phyloP scores from a whole-genome alignment of 345 rosid species.

The Draba incana region DNA sequence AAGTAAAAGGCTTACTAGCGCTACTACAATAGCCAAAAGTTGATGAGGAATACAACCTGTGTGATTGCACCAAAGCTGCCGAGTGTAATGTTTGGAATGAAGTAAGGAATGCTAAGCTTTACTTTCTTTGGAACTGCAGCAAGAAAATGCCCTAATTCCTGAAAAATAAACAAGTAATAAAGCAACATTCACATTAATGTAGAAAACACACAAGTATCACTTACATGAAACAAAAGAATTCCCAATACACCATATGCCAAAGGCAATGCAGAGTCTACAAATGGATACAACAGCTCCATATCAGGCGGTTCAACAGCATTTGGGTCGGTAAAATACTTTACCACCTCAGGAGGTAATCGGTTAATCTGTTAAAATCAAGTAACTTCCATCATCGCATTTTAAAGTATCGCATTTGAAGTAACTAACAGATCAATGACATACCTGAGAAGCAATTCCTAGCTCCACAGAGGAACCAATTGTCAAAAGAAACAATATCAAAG shows the following conservation, averaged over 20 bases:
- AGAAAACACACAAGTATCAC: slow-evolving; percentile 26
- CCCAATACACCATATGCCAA: slow-evolving; percentile 92
- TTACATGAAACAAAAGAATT: slow-evolving; percentile 87
- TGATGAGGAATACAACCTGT: slow-evolving; percentile 54
- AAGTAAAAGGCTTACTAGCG: background rate
- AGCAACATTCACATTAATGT: background rate
- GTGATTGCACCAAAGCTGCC: slow-evolving; percentile 99
- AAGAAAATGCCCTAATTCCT: slow-evolving; percentile 91
- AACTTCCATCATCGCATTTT: slow-evolving; percentile 15
- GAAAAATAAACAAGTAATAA: slow-evolving; percentile 32
- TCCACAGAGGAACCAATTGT: slow-evolving; percentile 92
- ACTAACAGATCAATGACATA: slow-evolving; percentile 34
- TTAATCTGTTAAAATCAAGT: slow-evolving; percentile 62
- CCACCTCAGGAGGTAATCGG: slow-evolving; percentile 91
- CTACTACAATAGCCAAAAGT: background rate
- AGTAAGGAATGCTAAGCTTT: slow-evolving; percentile 88
- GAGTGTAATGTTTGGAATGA: slow-evolving; percentile 93
- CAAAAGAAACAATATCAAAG: slow-evolving; percentile 74
- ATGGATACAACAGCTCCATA: slow-evolving; percentile 83
- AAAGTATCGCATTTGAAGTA: background rate
- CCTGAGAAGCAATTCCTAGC: slow-evolving; percentile 96
- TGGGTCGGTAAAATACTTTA: slow-evolving; percentile 92
- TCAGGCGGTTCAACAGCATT: slow-evolving; percentile 86
- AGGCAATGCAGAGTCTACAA: slow-evolving; percentile 92
- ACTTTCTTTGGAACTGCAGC: slow-evolving; percentile 94